phyloP scores from a whole-genome alignment of 306 rosid genomes.

The Cucurbita argyrosperma region DNA sequence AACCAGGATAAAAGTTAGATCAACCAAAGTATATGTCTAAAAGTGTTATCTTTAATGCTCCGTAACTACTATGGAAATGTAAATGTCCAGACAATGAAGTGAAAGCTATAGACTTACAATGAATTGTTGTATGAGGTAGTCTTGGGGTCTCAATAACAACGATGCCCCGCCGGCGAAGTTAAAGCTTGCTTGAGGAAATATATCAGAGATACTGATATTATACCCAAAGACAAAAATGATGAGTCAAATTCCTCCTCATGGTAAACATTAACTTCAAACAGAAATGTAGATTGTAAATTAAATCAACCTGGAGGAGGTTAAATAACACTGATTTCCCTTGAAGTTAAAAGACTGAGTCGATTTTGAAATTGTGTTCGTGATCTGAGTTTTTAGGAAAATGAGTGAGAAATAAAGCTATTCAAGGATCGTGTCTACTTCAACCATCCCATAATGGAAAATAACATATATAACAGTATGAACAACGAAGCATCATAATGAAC shows the following conservation, averaged over 20 bases:
- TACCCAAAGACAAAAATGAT: background rate
- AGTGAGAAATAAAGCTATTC: background rate
- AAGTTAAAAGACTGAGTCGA: constrained; percentile 40
- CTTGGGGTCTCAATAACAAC: constrained; percentile 65
- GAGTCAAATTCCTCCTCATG: background rate
- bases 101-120: constrained; percentile 42
- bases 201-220: constrained; percentile 39
- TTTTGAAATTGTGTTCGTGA: constrained; percentile 46
- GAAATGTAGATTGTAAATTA: background rate
- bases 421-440: background rate
- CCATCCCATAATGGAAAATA: background rate
- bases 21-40: background rate
- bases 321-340: constrained; percentile 63
- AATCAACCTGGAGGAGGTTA: constrained; percentile 47
- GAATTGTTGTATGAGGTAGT: constrained; percentile 81
- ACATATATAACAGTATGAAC: constrained; percentile 4
- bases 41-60: background rate
- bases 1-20: background rate
- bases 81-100: background rate
- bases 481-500: constrained; percentile 8
- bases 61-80: background rate
- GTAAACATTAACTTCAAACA: background rate
- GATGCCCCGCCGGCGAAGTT: constrained; percentile 81
- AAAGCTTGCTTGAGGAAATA: constrained; percentile 80
- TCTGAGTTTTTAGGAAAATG: constrained; percentile 21